Conservation (phyloP, 2,329 filamentous ascomycete species). For the Ilyonectria destructans region DNA sequence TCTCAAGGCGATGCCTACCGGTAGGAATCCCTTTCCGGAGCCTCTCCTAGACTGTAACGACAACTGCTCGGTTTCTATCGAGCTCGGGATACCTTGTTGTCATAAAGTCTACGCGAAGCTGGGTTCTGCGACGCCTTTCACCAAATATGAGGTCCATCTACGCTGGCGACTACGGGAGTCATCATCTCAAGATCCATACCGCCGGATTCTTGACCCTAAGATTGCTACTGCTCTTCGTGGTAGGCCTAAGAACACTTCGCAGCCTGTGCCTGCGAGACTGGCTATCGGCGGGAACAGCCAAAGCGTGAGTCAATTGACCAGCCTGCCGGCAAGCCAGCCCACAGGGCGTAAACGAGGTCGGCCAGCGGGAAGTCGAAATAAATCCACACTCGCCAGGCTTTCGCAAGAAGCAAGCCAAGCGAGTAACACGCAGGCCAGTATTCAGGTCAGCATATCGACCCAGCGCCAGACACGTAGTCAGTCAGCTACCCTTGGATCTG, state of each 20-base stretch:
- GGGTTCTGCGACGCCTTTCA: too few relatives aligned
- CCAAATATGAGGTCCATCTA: too few relatives aligned
- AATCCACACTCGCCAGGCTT: constrained; percentile 10
- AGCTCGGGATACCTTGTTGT: too few relatives aligned
- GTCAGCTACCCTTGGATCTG: constrained; percentile 3
- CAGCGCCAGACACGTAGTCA: constrained; percentile 2
- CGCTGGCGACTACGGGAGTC: constrained; percentile 7
- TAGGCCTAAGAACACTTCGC: not conserved
- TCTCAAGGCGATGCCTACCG: constrained; percentile 2
- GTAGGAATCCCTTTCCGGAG: constrained; percentile 2
- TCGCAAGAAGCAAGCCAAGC: constrained; percentile 1
- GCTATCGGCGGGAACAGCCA: constrained; percentile 5
- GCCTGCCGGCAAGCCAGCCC: not conserved
- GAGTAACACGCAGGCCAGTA: not conserved
- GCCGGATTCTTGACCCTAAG: constrained; percentile 24
- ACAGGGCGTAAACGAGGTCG: constrained; percentile 4
- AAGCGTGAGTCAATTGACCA: too few relatives aligned
- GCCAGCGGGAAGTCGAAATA: constrained; percentile 1
- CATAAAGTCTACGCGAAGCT: too few relatives aligned
- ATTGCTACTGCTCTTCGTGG: constrained; percentile 2
- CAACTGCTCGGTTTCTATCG: too few relatives aligned
- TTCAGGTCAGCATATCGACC: not conserved
- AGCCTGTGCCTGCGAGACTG: constrained; percentile 5
- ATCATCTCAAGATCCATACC: constrained; percentile 13
- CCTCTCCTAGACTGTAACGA: too few relatives aligned